Evolutionary conservation across 495 filamentous ascomycete genomes (phyloP), one percentile per base, ranked within the genome.

Genomic region (Friedmanniomyces endolithicus): DNA sequence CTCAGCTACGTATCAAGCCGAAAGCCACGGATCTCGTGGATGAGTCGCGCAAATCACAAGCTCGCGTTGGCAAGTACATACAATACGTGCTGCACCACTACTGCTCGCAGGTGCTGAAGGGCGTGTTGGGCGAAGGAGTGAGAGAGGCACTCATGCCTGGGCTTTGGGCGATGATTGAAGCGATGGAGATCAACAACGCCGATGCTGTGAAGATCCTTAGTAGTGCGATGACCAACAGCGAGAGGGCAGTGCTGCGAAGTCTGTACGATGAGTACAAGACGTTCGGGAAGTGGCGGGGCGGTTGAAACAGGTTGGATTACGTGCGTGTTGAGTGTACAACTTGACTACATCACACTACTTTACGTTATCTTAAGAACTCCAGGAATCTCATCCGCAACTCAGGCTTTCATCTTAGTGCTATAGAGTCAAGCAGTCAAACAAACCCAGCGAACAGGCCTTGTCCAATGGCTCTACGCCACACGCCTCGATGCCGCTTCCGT

Each of bases 61-160:
- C 80, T 7, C 84, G 83, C 59, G 86, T 85, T 0, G 85, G 86
- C 0, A 80, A 85, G 66, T 78, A 86, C 68, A 75, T 92, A 65
- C 82, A 81, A 63, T 78, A 81, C 49, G 67, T 94, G 22, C 68
- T 94, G 31, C 81, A 81, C 71, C 71, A 79, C 53, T 94, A 89
- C 64, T 76, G 85, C 53, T 72, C 78, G 55, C 76, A 78, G 62
- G 81, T 84, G 58, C 73, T 95, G 20, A 68, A 66, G 11, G 74
- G 73, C 1, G 67, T 74, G 6, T 56, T 81, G 23, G 72, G 75
- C 40, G 71, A 75, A 1, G 80, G 76, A 2, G 78, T 90, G 40
- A 79, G 84, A 64, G 80, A 82, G 60, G 78, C 78, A 37, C 71
- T 94, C 43, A 74, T 81, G 67, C 80, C 81, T 0, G 88, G 85